Percentiles rank a stretch among this genome's conserved stretches.
Evolutionary conservation across 2,329 filamentous ascomycete species (phyloP).

Genomic region (Alternaria longipes): DNA sequence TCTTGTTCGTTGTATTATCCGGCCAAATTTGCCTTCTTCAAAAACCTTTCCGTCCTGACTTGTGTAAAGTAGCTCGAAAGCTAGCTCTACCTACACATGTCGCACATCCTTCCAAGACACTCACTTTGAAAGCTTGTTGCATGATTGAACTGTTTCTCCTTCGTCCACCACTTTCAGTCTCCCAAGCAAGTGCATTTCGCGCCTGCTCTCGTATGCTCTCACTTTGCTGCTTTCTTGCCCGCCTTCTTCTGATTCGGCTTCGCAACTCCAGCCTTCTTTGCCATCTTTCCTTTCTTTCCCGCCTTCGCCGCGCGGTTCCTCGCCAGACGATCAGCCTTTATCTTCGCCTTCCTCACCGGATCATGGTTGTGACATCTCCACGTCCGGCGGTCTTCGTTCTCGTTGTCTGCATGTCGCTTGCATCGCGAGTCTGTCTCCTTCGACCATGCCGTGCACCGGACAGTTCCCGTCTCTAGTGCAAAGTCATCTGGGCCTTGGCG

Average conservation of each 20-base stretch:
- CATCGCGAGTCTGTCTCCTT: not conserved
- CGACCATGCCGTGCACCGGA: not conserved
- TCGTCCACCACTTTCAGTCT: not conserved
- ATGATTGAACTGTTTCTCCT: not conserved
- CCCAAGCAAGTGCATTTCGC: not conserved
- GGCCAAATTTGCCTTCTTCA: not conserved
- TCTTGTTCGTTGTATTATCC: not conserved
- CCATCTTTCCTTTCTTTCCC: not conserved
- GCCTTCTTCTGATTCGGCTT: not conserved
- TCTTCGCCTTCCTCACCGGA: not conserved
- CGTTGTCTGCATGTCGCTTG: not conserved
- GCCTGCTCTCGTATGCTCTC: not conserved
- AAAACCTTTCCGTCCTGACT: not conserved
- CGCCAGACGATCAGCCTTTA: not conserved
- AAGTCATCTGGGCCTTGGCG: not conserved
- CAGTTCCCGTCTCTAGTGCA: not conserved
- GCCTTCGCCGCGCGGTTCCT: not conserved
- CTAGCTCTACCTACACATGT: not conserved
- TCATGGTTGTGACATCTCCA: slow-evolving; percentile 1
- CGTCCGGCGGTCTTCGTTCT: not conserved
- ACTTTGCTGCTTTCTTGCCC: not conserved
- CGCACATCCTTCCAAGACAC: not conserved
- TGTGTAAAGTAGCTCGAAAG: not conserved
- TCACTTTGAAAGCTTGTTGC: not conserved
- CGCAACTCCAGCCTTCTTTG: not conserved